A percentile compares a stretch with the other conserved stretches of the same genome.
Evolutionary conservation across 2,329 filamentous ascomycete genomes (phyloP).

Genomic region (Tolypocladium inflatum): DNA sequence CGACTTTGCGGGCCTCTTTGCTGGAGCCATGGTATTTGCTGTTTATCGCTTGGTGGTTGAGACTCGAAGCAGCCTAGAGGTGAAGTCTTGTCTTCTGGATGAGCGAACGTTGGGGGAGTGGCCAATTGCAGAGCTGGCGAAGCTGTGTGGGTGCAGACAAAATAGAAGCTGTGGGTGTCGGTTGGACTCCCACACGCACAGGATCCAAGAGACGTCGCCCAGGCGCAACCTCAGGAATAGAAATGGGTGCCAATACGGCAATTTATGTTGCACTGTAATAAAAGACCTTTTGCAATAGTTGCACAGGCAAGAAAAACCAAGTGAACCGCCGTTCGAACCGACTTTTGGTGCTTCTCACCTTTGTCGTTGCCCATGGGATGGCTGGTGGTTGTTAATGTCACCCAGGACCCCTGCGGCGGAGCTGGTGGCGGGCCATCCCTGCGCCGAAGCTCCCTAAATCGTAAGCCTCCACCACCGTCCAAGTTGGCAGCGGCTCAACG

Average conservation of each 20-base stretch:
- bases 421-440: not conserved
- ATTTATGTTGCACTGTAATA: not conserved
- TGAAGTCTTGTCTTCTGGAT: not conserved
- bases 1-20: slow-evolving; percentile 23
- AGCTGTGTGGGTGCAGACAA: not conserved
- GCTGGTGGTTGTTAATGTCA: not conserved
- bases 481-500: not conserved
- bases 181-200: not conserved
- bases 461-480: not conserved
- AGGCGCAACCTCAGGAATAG: not conserved
- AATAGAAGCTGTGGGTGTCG: not conserved
- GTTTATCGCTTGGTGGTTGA: not conserved
- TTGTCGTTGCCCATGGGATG: not conserved
- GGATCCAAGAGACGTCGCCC: not conserved
- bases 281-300: not conserved
- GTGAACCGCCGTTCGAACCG: not conserved
- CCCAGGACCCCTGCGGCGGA: not conserved
- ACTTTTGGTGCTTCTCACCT: not conserved
- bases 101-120: not conserved
- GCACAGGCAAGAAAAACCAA: not conserved
- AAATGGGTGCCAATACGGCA: not conserved
- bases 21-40: slow-evolving; percentile 17
- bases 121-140: not conserved
- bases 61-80: not conserved
- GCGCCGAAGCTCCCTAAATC: not conserved